Evolutionary conservation across 441 rosid genomes (phyloP).

Genomic region (Eutrema salsugineum): DNA sequence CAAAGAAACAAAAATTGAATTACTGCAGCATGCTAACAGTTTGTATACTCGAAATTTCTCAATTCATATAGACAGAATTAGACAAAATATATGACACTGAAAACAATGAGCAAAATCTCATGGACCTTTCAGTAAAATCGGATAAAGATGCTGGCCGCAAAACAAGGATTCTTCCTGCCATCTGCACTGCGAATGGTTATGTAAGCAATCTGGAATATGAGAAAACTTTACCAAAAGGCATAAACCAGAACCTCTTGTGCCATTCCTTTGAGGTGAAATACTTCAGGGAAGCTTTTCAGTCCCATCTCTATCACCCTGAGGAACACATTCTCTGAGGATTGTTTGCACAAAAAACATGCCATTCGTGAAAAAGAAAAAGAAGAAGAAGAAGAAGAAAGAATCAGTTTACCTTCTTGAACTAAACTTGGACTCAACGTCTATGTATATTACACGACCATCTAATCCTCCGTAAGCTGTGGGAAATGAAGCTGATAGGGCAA

Average conservation of each 20-base stretch:
- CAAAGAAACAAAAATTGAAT: no score
- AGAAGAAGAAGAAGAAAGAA: background rate
- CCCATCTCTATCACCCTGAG: constrained; percentile 88
- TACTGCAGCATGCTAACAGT: no score
- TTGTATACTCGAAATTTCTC: no score
- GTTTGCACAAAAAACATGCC: background rate
- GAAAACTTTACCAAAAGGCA: constrained; percentile 6
- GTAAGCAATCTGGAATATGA: background rate
- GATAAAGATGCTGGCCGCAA: constrained; percentile 68
- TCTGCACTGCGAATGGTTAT: constrained; percentile 38
- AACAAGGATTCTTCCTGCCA: constrained; percentile 90
- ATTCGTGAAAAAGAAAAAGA: background rate
- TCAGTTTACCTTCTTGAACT: constrained; percentile 65
- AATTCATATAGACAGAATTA: no score
- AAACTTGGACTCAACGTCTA: constrained; percentile 87
- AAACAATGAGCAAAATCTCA: constrained; percentile 5
- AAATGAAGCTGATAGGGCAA: constrained; percentile 70
- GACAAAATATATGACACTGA: no score
- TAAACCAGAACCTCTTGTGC: constrained; percentile 61
- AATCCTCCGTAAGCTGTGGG: constrained; percentile 69
- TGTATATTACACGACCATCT: constrained; percentile 73
- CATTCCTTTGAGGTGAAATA: constrained; percentile 67
- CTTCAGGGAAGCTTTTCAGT: constrained; percentile 67
- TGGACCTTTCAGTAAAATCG: constrained; percentile 75
- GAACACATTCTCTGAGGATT: constrained; percentile 33